Conservation (phyloP, 2,329 filamentous ascomycete species). For the Phialophora expanda region DNA sequence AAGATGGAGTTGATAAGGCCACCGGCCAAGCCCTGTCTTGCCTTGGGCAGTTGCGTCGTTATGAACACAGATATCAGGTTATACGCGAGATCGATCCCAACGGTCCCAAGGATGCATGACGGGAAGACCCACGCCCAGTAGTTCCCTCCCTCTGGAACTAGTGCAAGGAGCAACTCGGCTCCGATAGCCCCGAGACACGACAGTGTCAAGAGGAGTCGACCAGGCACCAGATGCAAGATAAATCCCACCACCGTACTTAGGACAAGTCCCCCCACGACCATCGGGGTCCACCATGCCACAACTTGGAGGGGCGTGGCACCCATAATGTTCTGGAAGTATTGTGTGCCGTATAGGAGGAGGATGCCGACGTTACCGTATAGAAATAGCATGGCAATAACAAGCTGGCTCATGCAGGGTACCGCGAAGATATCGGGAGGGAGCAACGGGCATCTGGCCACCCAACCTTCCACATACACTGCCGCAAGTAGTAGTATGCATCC, state of each 20-base stretch:
- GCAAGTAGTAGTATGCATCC: conserved; percentile 65
- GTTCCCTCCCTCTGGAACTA: conserved; percentile 61
- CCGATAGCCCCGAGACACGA: conserved; percentile 65
- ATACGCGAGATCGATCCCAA: conserved; percentile 77
- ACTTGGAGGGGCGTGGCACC: conserved; percentile 64
- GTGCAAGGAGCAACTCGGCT: conserved; percentile 66
- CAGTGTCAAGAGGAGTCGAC: conserved; percentile 66
- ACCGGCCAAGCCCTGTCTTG: conserved; percentile 73
- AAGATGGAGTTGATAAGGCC: conserved; percentile 72
- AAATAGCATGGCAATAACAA: conserved; percentile 67
- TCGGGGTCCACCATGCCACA: conserved; percentile 71
- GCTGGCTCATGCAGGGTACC: conserved; percentile 70
- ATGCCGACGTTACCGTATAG: conserved; percentile 72
- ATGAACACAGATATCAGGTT: conserved; percentile 79
- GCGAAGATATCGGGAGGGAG: conserved; percentile 71
- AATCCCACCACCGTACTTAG: conserved; percentile 68
- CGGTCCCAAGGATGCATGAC: conserved; percentile 64
- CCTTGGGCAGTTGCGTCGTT: conserved; percentile 70
- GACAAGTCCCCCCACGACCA: conserved; percentile 70
- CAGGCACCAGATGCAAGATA: conserved; percentile 69
- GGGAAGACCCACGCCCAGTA: conserved; percentile 80
- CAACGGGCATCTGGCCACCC: conserved; percentile 70
- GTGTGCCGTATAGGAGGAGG: conserved; percentile 71
- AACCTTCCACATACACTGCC: conserved; percentile 74
- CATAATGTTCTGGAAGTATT: conserved; percentile 70